Evolutionary conservation across 2,329 filamentous ascomycete species (phyloP).

Genomic region (Paecilomyces dactylethromorphus): DNA sequence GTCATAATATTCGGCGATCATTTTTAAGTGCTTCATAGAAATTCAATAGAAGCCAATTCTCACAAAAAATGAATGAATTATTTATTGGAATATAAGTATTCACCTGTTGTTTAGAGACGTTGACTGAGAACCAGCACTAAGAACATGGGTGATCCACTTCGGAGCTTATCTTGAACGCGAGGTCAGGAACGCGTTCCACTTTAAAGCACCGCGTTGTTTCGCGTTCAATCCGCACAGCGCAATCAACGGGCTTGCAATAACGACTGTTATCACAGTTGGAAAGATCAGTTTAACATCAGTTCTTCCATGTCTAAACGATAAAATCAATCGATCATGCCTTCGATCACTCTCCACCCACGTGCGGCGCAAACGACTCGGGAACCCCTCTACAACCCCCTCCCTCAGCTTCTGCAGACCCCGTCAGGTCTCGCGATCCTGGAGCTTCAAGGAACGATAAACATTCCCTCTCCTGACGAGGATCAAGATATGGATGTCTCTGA

Average conservation of each 20-base stretch:
- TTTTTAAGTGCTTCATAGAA: not conserved
- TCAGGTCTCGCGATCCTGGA: conserved; percentile 84
- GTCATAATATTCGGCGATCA: not conserved
- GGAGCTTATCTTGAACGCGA: not conserved
- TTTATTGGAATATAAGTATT: not conserved
- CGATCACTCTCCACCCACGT: conserved; percentile 31
- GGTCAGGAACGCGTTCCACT: not conserved
- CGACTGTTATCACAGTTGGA: not conserved
- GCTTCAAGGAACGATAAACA: conserved; percentile 84
- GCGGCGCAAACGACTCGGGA: conserved; percentile 1
- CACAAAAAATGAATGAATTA: not conserved
- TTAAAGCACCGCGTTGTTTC: not conserved
- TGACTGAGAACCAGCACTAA: not conserved
- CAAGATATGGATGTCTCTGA: conserved; percentile 16
- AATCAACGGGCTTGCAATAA: not conserved
- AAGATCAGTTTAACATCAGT: not conserved
- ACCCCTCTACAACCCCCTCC: conserved; percentile 54
- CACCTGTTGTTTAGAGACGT: not conserved
- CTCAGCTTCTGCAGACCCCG: conserved; percentile 78
- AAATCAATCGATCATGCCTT: conserved; percentile 27
- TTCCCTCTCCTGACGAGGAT: conserved; percentile 44
- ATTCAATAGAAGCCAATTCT: not conserved
- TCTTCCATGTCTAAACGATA: not conserved
- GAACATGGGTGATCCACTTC: not conserved
- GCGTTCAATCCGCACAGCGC: not conserved